Evolutionary conservation across 805 yeast genomes (phyloP), one percentile per base, ranked within the genome.

Genomic region (Blastobotrys attinorum): DNA sequence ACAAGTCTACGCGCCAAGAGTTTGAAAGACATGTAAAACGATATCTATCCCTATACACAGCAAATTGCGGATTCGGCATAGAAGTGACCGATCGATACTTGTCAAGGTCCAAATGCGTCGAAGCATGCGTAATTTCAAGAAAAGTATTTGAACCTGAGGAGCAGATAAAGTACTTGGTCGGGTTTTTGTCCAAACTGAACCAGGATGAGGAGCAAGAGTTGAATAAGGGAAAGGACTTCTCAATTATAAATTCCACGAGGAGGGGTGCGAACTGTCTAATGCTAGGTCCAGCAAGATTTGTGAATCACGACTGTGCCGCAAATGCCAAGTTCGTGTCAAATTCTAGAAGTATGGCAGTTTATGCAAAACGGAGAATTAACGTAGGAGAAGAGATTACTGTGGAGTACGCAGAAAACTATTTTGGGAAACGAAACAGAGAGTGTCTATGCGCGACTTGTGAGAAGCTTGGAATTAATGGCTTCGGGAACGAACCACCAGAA

Each of bases 381-480:
- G 52, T 60, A 2, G 75, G 75, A n/a, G 73, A 72, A 50, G 75
- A 72, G 49, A 65, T 72, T 25, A 70, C 76, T 3, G 74, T 71
- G 3, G 47, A 50, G 22, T 72, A 72, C 50, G 60, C 75, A 1
- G 50, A 59, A 3, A 60, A 61, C 47, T 72, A 71, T 47, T 72
- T 72, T 51, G 76, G 76, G 16, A 50, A 46, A 23, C 41, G 56
- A 13, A 72, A 72, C 47, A 47, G 60, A 13, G 71, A 71, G 40
- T 72, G 76, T 47, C 48, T 70, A 37, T 72, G 76, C 51, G 64
- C 66, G 1, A 58, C 70, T 1, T 72, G 76, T 52, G 73, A 71
- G 48, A 42, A 55, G 17, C 43, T 46, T 3, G 42, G 46, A 0
- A 39, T 49, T 8, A 70, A 70, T 11, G 67, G 39, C 18, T 29